These are phyloP conservation scores for Hibiscus tridactylites DNA, from an alignment of 345 rosid genomes.

Conservation along the genomic window DNA sequence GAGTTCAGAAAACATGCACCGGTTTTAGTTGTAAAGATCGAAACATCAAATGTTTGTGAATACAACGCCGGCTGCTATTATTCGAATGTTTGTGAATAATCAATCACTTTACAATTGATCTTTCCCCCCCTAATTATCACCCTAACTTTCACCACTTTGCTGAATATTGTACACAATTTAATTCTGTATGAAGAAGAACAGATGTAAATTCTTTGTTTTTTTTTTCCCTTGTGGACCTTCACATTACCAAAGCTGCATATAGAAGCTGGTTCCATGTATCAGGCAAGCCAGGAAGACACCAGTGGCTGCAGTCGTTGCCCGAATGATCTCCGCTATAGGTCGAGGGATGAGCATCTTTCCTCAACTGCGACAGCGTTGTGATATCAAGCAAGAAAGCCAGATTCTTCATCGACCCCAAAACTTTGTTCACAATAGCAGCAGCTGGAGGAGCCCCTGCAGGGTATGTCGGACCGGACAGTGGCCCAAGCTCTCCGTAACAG, in stretches of 20 bases:
- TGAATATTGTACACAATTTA: conserved; percentile 15
- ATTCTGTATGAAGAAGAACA: conserved; percentile 4
- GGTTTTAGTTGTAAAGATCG: conserved; percentile 22
- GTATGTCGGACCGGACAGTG: conserved; percentile 60
- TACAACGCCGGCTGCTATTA: conserved; percentile 5
- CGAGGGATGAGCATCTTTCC: conserved; percentile 93
- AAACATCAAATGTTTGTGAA: conserved; percentile 14
- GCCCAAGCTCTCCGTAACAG: conserved; percentile 56
- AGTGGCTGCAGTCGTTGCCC: conserved; percentile 83
- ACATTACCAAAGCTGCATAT: conserved; percentile 63
- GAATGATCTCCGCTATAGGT: conserved; percentile 38
- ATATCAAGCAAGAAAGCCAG: conserved; percentile 75
- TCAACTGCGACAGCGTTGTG: conserved; percentile 72
- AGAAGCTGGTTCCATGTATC: conserved; percentile 96
- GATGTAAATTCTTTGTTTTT: background rate
- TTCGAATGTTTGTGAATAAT: conserved; percentile 5
- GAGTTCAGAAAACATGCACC: background rate
- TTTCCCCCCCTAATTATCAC: conserved; percentile 1
- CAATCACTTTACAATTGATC: conserved; percentile 33
- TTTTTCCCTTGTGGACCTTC: conserved; percentile 13
- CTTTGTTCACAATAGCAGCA: conserved; percentile 40
- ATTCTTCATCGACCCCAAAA: conserved; percentile 44
- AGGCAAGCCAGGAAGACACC: conserved; percentile 96
- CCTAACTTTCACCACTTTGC: background rate
- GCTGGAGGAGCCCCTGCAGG: conserved; percentile 74